Base-by-base conservation (phyloP, 2,329 filamentous ascomycete species). In the Leptosphaerulina australis region DNA sequence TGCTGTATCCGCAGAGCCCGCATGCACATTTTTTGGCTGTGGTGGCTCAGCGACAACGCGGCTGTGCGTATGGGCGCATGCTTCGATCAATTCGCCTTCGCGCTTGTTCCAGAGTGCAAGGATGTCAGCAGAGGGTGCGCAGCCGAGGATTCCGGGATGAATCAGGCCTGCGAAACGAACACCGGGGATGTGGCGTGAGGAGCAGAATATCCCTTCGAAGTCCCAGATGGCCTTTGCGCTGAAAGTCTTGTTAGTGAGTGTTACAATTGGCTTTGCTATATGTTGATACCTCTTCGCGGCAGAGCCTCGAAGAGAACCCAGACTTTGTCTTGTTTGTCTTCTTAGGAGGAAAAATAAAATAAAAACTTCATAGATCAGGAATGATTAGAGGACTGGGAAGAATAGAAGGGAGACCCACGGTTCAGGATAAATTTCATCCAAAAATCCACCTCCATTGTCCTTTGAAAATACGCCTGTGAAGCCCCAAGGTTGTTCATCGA, bases 141-240 rank as follows among this genome's bases (percentile, higher is more conserved):
- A 96, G 14, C 92, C 92, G 8, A 97, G 78, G 58, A 97, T 96
- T 3, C 92, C 92, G 0, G 92, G 92, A 70, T 96, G 92, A 68
- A 96, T 96, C 24, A 96, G 80, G 0, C 92, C 91, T 0, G 91
- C 85, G 69, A 96, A 96, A 31, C 90, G 87, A 31, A 96, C 91
- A 55, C 88, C 87, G 4, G 71, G 71, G 36, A 73, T 74, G 56
- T 97, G 92, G 12, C 91, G 84, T 5, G 88, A 92, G 3, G 88
- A 88, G 76, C 90, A 95, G 75, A 89, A 86, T 60, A 89, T 89
- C 45, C 86, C 86, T 74, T 88, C 86, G 55, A 89, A 89, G 70
- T 89, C 86, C 87, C 87, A 89, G 64, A 89, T 89, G 1, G 87
- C 86, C 74, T 88, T 88, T 14, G 84, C 84, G 51, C 87, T 88